These are phyloP conservation scores for Artemisia argyi DNA, from an alignment of 129 eudicot species.

Conservation along the genomic window DNA sequence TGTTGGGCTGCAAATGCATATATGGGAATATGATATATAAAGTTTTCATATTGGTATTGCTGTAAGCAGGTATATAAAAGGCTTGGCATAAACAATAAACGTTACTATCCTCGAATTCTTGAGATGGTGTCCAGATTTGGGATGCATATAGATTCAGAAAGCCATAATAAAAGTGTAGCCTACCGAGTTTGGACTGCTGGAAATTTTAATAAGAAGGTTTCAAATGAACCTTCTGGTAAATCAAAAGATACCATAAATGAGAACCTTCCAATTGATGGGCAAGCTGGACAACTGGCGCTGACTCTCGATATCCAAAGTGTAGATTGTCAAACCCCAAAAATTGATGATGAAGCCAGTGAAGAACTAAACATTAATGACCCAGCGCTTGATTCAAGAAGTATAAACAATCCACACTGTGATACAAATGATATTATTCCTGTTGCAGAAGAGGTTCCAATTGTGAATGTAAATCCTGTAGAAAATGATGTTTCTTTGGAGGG, in stretches of 20 bases:
- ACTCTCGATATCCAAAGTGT: constrained; percentile 32
- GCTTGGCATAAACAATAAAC: constrained; percentile 68
- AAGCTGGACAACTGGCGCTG: constrained; percentile 23
- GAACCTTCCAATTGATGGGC: constrained; percentile 21
- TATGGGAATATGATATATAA: background rate
- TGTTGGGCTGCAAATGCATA: background rate
- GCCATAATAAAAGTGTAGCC: constrained; percentile 55
- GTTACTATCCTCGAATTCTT: constrained; percentile 44
- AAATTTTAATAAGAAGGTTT: constrained; percentile 42
- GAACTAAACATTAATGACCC: constrained; percentile 22
- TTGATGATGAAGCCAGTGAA: constrained; percentile 28
- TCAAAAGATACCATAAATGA: constrained; percentile 27
- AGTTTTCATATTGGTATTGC: background rate
- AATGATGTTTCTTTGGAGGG: constrained; percentile 26
- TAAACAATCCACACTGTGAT: constrained; percentile 23
- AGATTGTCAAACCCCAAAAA: constrained; percentile 31
- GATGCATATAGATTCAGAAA: constrained; percentile 62
- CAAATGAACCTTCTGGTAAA: constrained; percentile 30
- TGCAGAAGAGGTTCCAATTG: constrained; percentile 37
- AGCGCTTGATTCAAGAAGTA: constrained; percentile 14
- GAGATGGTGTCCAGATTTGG: constrained; percentile 59
- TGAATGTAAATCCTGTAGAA: constrained; percentile 21
- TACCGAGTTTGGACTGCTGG: constrained; percentile 82
- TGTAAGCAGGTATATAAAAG: constrained; percentile 59
- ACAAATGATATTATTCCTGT: constrained; percentile 25